phyloP scores from a whole-genome alignment of 306 rosid genomes.

The Sicyos edulis region DNA sequence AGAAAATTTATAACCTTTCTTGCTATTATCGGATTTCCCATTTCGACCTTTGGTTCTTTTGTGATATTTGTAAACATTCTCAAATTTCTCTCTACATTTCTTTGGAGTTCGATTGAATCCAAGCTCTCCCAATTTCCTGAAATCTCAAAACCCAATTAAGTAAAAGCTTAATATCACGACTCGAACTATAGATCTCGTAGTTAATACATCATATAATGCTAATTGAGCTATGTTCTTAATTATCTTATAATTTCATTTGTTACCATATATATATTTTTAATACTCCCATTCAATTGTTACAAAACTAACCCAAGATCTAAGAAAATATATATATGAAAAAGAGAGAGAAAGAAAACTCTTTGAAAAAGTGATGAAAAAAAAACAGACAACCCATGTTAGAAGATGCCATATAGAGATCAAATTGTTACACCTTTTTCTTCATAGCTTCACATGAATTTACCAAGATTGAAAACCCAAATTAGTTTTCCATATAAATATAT shows the following conservation, averaged over 20 bases:
- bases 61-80: conserved; percentile 94
- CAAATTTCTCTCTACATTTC: conserved; percentile 96
- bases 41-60: conserved; percentile 76
- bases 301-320: background rate
- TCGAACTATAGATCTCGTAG: no score
- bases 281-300: background rate
- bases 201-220: no score
- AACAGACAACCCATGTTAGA: conserved; percentile 21
- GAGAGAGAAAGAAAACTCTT: background rate
- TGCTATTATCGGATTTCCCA: conserved; percentile 60
- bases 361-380: background rate
- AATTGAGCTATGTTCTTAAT: background rate
- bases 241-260: background rate
- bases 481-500: conserved; percentile 4
- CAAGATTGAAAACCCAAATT: background rate
- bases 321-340: background rate
- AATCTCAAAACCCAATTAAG: background rate
- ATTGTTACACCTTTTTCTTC: background rate
- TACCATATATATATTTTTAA: background rate
- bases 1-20: conserved; percentile 73
- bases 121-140: conserved; percentile 83
- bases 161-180: no score
- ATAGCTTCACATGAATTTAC: conserved; percentile 3
- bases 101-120: conserved; percentile 80
- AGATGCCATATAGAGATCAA: conserved; percentile 13